phyloP scores from a whole-genome alignment of 225 moss, liverwort and hornwort species.

The Takakia lepidozioides region DNA sequence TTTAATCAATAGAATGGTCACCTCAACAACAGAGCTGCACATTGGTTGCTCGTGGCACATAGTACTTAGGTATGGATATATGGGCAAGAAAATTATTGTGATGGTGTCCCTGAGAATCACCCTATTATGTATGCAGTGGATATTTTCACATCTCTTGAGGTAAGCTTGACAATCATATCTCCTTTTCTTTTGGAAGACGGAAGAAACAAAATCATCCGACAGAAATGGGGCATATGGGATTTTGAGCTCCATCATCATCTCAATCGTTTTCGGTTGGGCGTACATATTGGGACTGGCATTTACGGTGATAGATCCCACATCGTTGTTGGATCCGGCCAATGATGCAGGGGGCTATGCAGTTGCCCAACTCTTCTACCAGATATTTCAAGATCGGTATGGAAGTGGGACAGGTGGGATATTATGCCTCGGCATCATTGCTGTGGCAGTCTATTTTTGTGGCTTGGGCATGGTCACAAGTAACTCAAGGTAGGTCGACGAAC shows the following conservation, averaged over 20 bases:
- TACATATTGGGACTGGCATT: constrained; percentile 72
- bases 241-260: constrained; percentile 54
- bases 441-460: constrained; percentile 69
- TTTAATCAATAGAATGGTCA: too few relatives aligned
- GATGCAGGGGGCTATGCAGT: constrained; percentile 81
- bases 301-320: constrained; percentile 52
- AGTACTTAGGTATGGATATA: too few relatives aligned
- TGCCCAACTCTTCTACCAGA: constrained; percentile 72
- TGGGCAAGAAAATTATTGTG: too few relatives aligned
- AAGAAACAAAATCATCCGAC: constrained; percentile 79
- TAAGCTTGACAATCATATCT: too few relatives aligned
- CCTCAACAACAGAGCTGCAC: too few relatives aligned
- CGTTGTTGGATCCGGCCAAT: constrained; percentile 42
- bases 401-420: constrained; percentile 74
- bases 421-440: constrained; percentile 72
- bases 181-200: constrained; percentile 36
- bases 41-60: too few relatives aligned
- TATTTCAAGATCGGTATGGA: constrained; percentile 62
- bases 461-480: constrained; percentile 81
- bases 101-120: too few relatives aligned
- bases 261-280: constrained; percentile 66
- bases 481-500: constrained; percentile 80
- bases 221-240: constrained; percentile 82
- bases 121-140: too few relatives aligned
- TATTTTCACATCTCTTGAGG: too few relatives aligned